Percentiles rank a stretch among this genome's conserved stretches.
phyloP scores from a whole-genome alignment of 805 yeast genomes.

The Scheffersomyces lignosus region DNA sequence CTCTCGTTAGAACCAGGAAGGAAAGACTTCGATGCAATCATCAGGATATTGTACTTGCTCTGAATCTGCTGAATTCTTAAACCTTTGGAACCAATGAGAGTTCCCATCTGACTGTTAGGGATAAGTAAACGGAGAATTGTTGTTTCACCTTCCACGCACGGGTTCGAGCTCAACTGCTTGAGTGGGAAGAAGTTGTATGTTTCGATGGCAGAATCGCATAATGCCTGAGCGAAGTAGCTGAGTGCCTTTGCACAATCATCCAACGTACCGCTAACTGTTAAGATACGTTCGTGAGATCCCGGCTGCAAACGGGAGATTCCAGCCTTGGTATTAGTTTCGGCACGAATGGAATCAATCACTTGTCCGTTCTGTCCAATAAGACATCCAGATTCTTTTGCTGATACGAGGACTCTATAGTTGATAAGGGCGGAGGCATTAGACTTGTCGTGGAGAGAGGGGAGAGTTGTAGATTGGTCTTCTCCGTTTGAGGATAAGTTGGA shows the following conservation, averaged over 20 bases:
- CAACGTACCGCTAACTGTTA: constrained; percentile 74
- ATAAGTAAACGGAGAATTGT: constrained; percentile 66
- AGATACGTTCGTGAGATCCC: constrained; percentile 79
- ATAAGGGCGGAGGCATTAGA: constrained; percentile 32
- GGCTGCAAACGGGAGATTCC: constrained; percentile 80
- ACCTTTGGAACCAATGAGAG: constrained; percentile 85
- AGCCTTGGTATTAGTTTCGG: constrained; percentile 74
- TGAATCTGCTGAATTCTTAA: constrained; percentile 76
- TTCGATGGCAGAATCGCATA: constrained; percentile 44
- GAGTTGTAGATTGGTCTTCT: constrained; percentile 13
- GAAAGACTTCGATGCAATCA: constrained; percentile 85
- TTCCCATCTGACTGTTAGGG: constrained; percentile 85
- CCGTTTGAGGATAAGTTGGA: background rate
- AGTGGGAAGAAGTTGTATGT: constrained; percentile 58
- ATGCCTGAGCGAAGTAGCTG: constrained; percentile 65
- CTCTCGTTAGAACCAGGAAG: constrained; percentile 82
- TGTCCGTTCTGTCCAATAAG: constrained; percentile 84
- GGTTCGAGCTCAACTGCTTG: constrained; percentile 55
- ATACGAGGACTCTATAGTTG: constrained; percentile 59
- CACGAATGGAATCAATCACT: constrained; percentile 74
- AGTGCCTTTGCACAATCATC: constrained; percentile 70
- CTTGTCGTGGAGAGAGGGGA: constrained; percentile 29
- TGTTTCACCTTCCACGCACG: constrained; percentile 51
- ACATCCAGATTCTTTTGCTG: constrained; percentile 87
- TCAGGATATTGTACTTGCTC: constrained; percentile 64